Percentiles rank a stretch among this genome's conserved stretches.
Conservation (phyloP, 345 rosid species). For the Salix dunnii region DNA sequence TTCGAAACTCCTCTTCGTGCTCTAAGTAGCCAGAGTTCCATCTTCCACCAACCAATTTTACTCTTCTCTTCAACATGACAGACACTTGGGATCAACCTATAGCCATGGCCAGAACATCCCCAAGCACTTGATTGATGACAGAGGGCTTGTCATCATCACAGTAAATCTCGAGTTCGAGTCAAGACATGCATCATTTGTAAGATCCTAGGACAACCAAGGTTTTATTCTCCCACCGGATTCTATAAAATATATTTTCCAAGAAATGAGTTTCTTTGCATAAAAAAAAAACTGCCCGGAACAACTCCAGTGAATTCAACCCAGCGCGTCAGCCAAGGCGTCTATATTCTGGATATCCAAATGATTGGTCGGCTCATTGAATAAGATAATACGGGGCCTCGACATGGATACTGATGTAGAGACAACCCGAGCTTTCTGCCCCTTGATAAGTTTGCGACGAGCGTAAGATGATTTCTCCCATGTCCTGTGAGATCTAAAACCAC, state of each 20-base stretch:
- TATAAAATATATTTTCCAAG: fast-evolving
- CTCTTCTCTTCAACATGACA: slow-evolving; percentile 86
- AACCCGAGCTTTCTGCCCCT: no score
- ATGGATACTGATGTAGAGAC: no score
- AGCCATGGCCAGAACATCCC: slow-evolving; percentile 87
- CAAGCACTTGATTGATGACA: background rate
- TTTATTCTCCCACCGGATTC: fast-evolving
- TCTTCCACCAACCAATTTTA: slow-evolving; percentile 83
- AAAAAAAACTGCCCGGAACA: no score
- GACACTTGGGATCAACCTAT: slow-evolving; percentile 77
- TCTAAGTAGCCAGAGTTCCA: slow-evolving; percentile 48
- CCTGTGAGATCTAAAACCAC: slow-evolving; percentile 73
- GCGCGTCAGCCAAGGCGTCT: slow-evolving; percentile 84
- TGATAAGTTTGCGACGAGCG: no score
- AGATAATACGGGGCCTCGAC: slow-evolving; percentile 64
- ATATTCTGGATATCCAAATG: slow-evolving; percentile 96
- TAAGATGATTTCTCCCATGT: no score
- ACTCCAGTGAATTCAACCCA: slow-evolving; percentile 77
- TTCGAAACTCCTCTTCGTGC: background rate
- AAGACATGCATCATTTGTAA: fast-evolving
- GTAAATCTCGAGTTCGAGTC: no score
- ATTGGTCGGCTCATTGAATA: slow-evolving; percentile 87
- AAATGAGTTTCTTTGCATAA: no score
- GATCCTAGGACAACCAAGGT: fast-evolving
- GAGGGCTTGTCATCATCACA: no score